A percentile compares a stretch with the other conserved stretches of the same genome.
Evolutionary conservation across 1,139 yeast genomes (phyloP).

Genomic region (Arxiozyma heterogenica): DNA sequence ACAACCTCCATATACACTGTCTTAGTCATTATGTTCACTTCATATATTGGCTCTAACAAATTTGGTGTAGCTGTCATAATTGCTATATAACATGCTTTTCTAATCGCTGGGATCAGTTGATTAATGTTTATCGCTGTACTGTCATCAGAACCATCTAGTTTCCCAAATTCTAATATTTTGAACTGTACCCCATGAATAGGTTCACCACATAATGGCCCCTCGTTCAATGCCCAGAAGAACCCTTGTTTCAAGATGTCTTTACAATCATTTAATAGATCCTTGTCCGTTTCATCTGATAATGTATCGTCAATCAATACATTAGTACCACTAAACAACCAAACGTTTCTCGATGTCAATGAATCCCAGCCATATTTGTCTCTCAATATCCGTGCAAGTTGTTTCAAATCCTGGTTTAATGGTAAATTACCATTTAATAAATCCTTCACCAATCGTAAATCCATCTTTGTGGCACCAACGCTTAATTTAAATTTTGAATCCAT

Average conservation of each 20-base stretch:
- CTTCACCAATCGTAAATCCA: conserved; percentile 43
- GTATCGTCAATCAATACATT: conserved; percentile 74
- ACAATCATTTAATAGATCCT: conserved; percentile 36
- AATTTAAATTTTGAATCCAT: conserved; percentile 48
- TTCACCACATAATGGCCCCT: conserved; percentile 89
- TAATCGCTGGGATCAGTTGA: conserved; percentile 72
- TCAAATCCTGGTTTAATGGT: conserved; percentile 15
- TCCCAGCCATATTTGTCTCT: conserved; percentile 68
- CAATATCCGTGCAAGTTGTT: conserved; percentile 39
- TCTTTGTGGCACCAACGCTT: conserved; percentile 73
- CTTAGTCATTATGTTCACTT: conserved; percentile 51
- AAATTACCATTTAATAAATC: conserved; percentile 38
- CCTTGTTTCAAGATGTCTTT: conserved; percentile 61
- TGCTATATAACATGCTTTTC: conserved; percentile 81
- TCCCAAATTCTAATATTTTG: conserved; percentile 50
- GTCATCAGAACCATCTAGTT: conserved; percentile 39
- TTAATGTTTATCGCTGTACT: conserved; percentile 31
- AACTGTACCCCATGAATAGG: conserved; percentile 65
- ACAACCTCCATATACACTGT: conserved; percentile 40
- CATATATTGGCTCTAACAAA: conserved; percentile 73
- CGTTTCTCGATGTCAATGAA: conserved; percentile 67
- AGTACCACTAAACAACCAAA: conserved; percentile 59
- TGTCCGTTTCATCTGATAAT: conserved; percentile 60
- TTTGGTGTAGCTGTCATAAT: conserved; percentile 71
- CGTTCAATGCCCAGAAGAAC: conserved; percentile 72